Evolutionary conservation across 371 early-diverging fungal genomes (phyloP), one percentile per base, ranked within the genome.

Genomic region (Mucor irregularis): DNA sequence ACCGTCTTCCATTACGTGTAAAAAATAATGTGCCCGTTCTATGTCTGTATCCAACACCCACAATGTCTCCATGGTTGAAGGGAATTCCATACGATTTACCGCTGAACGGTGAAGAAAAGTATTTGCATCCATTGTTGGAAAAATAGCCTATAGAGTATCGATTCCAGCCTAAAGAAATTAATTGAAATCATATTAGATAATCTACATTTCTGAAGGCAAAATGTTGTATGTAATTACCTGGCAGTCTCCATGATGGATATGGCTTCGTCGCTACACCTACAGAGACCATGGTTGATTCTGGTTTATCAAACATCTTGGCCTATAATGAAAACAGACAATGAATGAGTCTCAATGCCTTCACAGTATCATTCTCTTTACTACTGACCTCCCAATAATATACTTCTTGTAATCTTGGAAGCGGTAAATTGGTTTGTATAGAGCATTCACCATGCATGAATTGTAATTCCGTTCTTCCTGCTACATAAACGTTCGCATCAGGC

Each of bases 381-480:
- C 46, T 38, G 62, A 66, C 69, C 64, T 87, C 89, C 82, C 85
- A 89, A 48, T 89, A 89, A 61, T 85, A 86, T 0, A 87, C 85
- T 49, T 88, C 87, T 74, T 90, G 90, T 25, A 81, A 76, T 60
- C 83, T 84, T 24, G 92, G 91, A 37, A 92, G 60, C 4, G 92
- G 92, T 43, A 92, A 58, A 59, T 92, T 92, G 16, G 92, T 90
- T 62, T 90, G 90, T 35, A 91, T 83, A 58, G 84, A 89, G 26
- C 83, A 83, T 58, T 90, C 90, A 49, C 89, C 85, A 49, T 88
- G 80, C 54, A 69, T 79, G 68, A 85, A 90, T 54, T 83, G 80
- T 14, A 92, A 71, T 57, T 92, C 92, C 5, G 92, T 92, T 59
- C 90, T 75, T 47, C 82, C 89, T 39, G 88, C 83, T 5, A 89